Conservation (phyloP, 1,139 yeast genomes). For the Wickerhamomyces sp. region DNA sequence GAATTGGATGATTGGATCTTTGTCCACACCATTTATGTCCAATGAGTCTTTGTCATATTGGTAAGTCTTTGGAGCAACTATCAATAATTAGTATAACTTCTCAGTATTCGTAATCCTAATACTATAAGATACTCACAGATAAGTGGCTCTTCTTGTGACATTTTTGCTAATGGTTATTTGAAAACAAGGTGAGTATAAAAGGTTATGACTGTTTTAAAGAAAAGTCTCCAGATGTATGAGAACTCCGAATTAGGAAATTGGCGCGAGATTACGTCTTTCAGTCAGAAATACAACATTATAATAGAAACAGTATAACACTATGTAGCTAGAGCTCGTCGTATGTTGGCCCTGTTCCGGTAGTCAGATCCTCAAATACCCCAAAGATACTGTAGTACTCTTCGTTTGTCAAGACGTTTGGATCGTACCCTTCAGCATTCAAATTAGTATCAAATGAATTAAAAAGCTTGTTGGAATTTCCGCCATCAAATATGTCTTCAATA, state of each 20-base stretch:
- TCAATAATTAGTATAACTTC: not conserved
- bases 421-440: conserved; percentile 2
- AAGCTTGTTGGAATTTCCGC: not conserved
- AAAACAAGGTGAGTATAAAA: not conserved
- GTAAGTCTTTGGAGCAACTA: conserved; percentile 79
- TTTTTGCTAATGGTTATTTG: not conserved
- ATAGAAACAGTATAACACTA: too few relatives aligned
- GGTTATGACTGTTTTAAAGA: not conserved
- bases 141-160: conserved; percentile 14
- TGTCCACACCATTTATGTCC: conserved; percentile 46
- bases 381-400: conserved; percentile 22
- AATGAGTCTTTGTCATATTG: conserved; percentile 75
- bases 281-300: too few relatives aligned
- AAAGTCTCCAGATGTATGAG: not conserved
- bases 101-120: too few relatives aligned
- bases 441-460: not conserved
- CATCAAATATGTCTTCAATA: conserved; percentile 7
- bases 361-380: conserved; percentile 23
- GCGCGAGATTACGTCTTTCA: too few relatives aligned
- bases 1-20: conserved; percentile 74
- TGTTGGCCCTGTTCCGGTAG: conserved; percentile 4
- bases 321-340: conserved; percentile 3
- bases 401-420: conserved; percentile 10
- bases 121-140: conserved; percentile 10
- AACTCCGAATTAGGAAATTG: not conserved